Conservation (phyloP, 768 basidiomycete genomes). For the Serendipita indica region DNA sequence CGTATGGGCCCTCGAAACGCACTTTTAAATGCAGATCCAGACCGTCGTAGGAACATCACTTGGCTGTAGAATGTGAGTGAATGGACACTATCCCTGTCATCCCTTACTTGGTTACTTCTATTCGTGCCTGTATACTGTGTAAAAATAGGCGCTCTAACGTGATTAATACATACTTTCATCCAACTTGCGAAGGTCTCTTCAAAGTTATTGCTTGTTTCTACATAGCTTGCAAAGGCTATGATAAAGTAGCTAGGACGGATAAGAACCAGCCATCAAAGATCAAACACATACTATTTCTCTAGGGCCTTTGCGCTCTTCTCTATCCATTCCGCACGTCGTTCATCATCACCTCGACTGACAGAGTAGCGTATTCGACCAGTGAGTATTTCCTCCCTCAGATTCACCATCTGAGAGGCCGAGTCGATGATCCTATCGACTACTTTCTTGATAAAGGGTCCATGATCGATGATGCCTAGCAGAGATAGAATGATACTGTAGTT, state of each 20-base stretch:
- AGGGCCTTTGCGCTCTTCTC: constrained; percentile 57
- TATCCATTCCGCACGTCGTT: constrained; percentile 38
- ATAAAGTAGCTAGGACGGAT: constrained; percentile 60
- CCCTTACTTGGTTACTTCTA: constrained; percentile 86
- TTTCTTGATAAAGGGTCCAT: constrained; percentile 55
- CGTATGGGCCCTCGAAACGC: not conserved
- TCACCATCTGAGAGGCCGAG: constrained; percentile 78
- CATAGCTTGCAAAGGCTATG: constrained; percentile 83
- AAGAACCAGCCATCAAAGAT: not conserved
- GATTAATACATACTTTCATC: constrained; percentile 50
- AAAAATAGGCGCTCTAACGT: not conserved
- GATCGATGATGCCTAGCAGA: constrained; percentile 82
- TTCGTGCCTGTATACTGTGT: constrained; percentile 37
- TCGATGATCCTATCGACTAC: constrained; percentile 88
- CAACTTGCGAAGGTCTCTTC: constrained; percentile 67
- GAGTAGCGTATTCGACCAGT: constrained; percentile 75
- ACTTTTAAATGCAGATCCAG: constrained; percentile 17
- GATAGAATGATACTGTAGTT: constrained; percentile 86
- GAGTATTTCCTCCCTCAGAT: constrained; percentile 81
- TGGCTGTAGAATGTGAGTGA: constrained; percentile 36
- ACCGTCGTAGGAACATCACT: constrained; percentile 70
- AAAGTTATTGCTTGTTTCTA: constrained; percentile 45
- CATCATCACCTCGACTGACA: constrained; percentile 54
- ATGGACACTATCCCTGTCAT: constrained; percentile 5
- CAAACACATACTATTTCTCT: constrained; percentile 67